Percentiles rank a stretch among this genome's conserved stretches.
Conservation (phyloP, 768 basidiomycete genomes). For the Clitopilus hobsonii region DNA sequence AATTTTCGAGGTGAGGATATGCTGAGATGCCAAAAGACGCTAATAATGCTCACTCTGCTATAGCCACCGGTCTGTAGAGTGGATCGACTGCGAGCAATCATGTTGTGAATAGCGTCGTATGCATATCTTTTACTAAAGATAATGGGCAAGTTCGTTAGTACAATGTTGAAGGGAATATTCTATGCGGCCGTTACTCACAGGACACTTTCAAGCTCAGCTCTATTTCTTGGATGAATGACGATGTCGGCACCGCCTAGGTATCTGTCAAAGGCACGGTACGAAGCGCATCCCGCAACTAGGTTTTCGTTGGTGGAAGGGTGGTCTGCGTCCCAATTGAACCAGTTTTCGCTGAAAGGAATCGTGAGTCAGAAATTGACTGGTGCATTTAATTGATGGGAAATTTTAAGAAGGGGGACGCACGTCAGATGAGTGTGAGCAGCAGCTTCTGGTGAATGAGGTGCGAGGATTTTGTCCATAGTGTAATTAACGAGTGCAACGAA, state of each 20-base stretch:
- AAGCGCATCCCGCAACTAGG: conserved; percentile 72
- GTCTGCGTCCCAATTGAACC: conserved; percentile 65
- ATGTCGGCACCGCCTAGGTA: conserved; percentile 70
- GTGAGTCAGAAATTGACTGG: conserved; percentile 4
- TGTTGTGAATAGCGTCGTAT: conserved; percentile 78
- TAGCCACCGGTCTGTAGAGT: conserved; percentile 53
- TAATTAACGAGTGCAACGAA: conserved; percentile 10
- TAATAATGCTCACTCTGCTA: conserved; percentile 33
- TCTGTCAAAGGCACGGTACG: conserved; percentile 74
- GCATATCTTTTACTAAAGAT: conserved; percentile 61
- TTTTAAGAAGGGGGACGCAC: conserved; percentile 33
- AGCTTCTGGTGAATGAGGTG: conserved; percentile 72
- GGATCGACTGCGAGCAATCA: conserved; percentile 65
- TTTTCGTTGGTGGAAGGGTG: conserved; percentile 68
- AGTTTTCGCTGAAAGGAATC: conserved; percentile 50
- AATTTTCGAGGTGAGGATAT: background rate
- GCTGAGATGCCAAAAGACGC: background rate
- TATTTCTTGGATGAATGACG: conserved; percentile 62
- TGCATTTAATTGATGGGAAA: conserved; percentile 1
- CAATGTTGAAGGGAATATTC: too few relatives aligned
- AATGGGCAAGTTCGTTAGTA: conserved; percentile 5
- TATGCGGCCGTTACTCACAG: conserved; percentile 42
- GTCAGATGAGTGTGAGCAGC: conserved; percentile 62
- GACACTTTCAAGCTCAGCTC: conserved; percentile 64
- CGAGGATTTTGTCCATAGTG: conserved; percentile 66